Conservation (phyloP, 345 rosid species). For the Ailanthus altissimus region DNA sequence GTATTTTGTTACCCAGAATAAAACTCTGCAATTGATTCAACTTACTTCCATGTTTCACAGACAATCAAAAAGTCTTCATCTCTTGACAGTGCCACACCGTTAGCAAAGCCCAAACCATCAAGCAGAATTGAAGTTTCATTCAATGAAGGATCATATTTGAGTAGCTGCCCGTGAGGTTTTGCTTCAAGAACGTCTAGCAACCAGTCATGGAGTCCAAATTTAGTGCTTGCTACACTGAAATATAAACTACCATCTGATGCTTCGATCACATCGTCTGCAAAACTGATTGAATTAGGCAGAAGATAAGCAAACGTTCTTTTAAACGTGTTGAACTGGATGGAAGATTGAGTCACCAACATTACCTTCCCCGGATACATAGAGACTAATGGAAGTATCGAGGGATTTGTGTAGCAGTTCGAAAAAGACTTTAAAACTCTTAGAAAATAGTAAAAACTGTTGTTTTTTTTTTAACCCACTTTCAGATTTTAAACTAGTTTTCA, state of each 20-base stretch:
- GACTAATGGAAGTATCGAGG: too few species aligned
- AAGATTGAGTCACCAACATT: too few species aligned
- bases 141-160: slow-evolving; percentile 45
- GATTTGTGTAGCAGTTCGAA: too few species aligned
- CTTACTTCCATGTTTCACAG: slow-evolving; percentile 54
- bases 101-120: slow-evolving; percentile 39
- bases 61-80: slow-evolving; percentile 46
- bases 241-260: slow-evolving; percentile 53
- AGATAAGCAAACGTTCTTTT: background rate
- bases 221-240: slow-evolving; percentile 54
- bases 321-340: too few species aligned
- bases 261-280: slow-evolving; percentile 60
- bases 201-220: slow-evolving; percentile 41
- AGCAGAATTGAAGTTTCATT: slow-evolving; percentile 39
- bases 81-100: slow-evolving; percentile 52
- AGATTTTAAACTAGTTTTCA: too few species aligned
- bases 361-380: too few species aligned
- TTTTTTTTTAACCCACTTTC: too few species aligned
- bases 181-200: slow-evolving; percentile 52
- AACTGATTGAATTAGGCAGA: slow-evolving; percentile 25
- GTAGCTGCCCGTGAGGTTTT: slow-evolving; percentile 55
- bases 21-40: background rate
- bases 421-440: too few species aligned
- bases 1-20: background rate
- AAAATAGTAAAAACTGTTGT: too few species aligned